Conservation (phyloP, 768 basidiomycete species). For the Omphalotus guepiniiformis region DNA sequence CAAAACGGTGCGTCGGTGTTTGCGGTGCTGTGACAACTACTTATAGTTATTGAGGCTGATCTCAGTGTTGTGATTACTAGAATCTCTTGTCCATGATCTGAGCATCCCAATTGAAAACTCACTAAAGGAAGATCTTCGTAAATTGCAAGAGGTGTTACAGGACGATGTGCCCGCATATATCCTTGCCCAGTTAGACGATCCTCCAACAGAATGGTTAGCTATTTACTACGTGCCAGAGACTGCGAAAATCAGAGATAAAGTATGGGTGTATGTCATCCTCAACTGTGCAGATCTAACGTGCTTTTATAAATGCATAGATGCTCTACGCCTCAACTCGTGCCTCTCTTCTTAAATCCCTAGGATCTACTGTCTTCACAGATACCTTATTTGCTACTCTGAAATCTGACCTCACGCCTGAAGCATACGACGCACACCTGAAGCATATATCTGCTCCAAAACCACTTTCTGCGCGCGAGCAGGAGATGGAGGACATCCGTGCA, state of each 20-base stretch:
- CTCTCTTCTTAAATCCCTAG: conserved; percentile 67
- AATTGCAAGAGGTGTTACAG: conserved; percentile 53
- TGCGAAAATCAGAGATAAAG: conserved; percentile 81
- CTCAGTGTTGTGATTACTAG: conserved; percentile 34
- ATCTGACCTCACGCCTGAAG: conserved; percentile 57
- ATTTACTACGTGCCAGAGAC: conserved; percentile 81
- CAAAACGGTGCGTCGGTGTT: conserved; percentile 54
- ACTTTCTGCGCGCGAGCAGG: conserved; percentile 76
- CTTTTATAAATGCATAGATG: conserved; percentile 51
- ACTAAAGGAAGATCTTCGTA: conserved; percentile 57
- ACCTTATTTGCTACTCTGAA: conserved; percentile 77
- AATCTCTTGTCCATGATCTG: conserved; percentile 60
- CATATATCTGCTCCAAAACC: conserved; percentile 78
- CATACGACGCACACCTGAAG: conserved; percentile 69
- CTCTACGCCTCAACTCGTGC: conserved; percentile 79
- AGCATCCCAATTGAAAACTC: conserved; percentile 45
- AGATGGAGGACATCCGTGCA: conserved; percentile 70
- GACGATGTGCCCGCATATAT: conserved; percentile 71
- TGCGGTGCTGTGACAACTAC: too few relatives aligned
- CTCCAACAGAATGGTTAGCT: conserved; percentile 63
- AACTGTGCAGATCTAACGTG: not conserved
- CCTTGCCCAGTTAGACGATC: conserved; percentile 58
- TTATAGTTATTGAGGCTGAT: too few relatives aligned
- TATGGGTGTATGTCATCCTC: conserved; percentile 20
- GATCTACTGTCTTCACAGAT: conserved; percentile 67